Evolutionary conservation across 306 rosid genomes (phyloP).

Genomic region (Prunus salicina): DNA sequence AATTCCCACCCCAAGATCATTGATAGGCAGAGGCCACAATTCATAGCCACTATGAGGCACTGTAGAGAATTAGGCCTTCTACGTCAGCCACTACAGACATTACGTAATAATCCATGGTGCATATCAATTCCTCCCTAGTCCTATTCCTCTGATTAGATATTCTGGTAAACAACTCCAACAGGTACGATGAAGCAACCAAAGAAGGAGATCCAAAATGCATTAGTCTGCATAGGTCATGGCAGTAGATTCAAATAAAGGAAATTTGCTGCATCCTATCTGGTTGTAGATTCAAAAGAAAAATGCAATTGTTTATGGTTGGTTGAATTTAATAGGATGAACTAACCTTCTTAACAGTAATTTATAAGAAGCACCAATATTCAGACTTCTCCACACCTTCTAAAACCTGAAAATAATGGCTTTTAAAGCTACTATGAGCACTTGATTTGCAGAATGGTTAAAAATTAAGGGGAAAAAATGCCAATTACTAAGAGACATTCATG

Average conservation of each 20-base stretch:
- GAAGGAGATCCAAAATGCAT: slow-evolving; percentile 74
- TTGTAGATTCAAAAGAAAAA: slow-evolving; percentile 21
- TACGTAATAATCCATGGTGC: too few species aligned
- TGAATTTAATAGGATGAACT: slow-evolving; percentile 2
- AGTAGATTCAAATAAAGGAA: slow-evolving; percentile 51
- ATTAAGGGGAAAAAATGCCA: background rate
- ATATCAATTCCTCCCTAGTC: background rate
- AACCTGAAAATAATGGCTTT: too few species aligned
- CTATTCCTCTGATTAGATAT: slow-evolving; percentile 49
- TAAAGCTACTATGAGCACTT: too few species aligned
- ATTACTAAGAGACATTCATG: slow-evolving; percentile 47
- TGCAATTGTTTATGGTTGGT: slow-evolving; percentile 30
- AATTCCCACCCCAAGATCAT: too few species aligned
- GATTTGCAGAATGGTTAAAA: too few species aligned
- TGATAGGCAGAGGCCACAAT: too few species aligned
- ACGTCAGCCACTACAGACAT: too few species aligned
- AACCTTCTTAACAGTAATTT: slow-evolving; percentile 38
- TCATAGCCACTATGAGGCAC: too few species aligned
- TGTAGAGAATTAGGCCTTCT: too few species aligned
- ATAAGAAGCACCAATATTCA: slow-evolving; percentile 8
- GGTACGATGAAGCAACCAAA: slow-evolving; percentile 58
- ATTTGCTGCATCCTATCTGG: slow-evolving; percentile 40
- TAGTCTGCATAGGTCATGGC: slow-evolving; percentile 42
- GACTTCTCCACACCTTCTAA: too few species aligned
- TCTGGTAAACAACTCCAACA: slow-evolving; percentile 64